A percentile compares a stretch with the other conserved stretches of the same genome.
Evolutionary conservation across 805 yeast species (phyloP).

Genomic region (Metschnikowia drakensbergensis): DNA sequence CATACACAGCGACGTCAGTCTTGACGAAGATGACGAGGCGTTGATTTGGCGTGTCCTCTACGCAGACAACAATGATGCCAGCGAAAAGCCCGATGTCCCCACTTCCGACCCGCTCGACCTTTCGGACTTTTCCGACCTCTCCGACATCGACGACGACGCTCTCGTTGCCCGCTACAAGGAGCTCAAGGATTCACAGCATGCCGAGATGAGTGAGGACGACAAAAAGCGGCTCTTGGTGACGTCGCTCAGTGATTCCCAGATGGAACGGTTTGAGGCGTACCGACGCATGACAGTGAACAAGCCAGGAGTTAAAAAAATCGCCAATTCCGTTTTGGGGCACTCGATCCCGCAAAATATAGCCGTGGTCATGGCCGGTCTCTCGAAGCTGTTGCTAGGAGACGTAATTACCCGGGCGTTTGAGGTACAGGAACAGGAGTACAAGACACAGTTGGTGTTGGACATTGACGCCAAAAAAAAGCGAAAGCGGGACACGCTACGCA

Average conservation of each 20-base stretch:
- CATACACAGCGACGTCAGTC: slow-evolving; percentile 34
- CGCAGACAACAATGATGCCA: slow-evolving; percentile 17
- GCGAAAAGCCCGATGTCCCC: slow-evolving; percentile 15
- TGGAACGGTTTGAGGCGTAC: slow-evolving; percentile 82
- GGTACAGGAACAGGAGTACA: slow-evolving; percentile 55
- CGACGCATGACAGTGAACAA: slow-evolving; percentile 63
- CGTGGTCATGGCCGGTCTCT: slow-evolving; percentile 77
- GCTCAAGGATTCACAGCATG: slow-evolving; percentile 30
- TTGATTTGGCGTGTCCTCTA: slow-evolving; percentile 42
- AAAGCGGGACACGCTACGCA: slow-evolving; percentile 31
- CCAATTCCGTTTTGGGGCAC: slow-evolving; percentile 75
- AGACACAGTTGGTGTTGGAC: slow-evolving; percentile 36
- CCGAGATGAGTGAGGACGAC: slow-evolving; percentile 46
- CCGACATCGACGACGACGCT: slow-evolving; percentile 34
- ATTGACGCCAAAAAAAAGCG: slow-evolving; percentile 37
- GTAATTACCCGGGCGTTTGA: slow-evolving; percentile 77
- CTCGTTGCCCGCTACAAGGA: slow-evolving; percentile 29
- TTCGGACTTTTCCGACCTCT: slow-evolving; percentile 26
- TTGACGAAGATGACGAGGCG: slow-evolving; percentile 45
- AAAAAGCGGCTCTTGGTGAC: slow-evolving; percentile 60
- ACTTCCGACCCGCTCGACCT: slow-evolving; percentile 20
- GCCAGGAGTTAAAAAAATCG: slow-evolving; percentile 74
- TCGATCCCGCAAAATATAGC: slow-evolving; percentile 76
- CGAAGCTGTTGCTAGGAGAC: slow-evolving; percentile 88
- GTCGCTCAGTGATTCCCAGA: slow-evolving; percentile 74